Evolutionary conservation across 495 filamentous ascomycete genomes (phyloP), one percentile per base, ranked within the genome.

Genomic region (Arthonia radiata): DNA sequence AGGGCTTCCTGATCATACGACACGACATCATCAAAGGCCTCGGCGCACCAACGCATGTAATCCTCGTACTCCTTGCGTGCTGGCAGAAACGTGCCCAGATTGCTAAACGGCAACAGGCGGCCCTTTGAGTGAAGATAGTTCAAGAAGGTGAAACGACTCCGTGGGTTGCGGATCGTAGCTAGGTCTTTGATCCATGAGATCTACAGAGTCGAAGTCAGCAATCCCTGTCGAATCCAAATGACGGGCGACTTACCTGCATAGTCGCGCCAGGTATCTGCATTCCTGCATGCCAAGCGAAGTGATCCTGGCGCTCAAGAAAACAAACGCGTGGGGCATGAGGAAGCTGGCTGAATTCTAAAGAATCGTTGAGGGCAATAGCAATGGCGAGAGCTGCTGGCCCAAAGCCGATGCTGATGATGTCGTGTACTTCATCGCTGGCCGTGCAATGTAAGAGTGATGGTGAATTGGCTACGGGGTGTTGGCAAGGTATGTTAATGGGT

Each of bases 161-260:
- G 67, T 2, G 83, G 83, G 36, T 93, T 67, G 21, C 83, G 61
- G 24, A 92, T 50, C 5, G 79, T 86, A 7, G 86, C 83, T 31
- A 97, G 58, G 39, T 93, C 86, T 53, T 97, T 97, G 48, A 97
- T 57, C 57, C 93, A 97, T 17, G 77, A 83, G 32, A 97, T 93
- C 47, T n/a, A n/a, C n/a, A n/a, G n/a, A n/a, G n/a, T n/a, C n/a
- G n/a, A n/a, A n/a, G n/a, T n/a, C n/a, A n/a, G n/a, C n/a, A n/a
- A n/a, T n/a, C n/a, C n/a, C n/a, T n/a, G n/a, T n/a, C n/a, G n/a
- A n/a, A n/a, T n/a, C n/a, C n/a, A n/a, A n/a, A n/a, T n/a, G n/a
- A n/a, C n/a, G n/a, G n/a, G n/a, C n/a, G n/a, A n/a, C n/a, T n/a
- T n/a, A n/a, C n/a, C n/a, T 97, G 83, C 83, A 97, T 97, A 43